Conservation (phyloP, 2,329 filamentous ascomycete genomes). For the Cladorrhinum sp. region DNA sequence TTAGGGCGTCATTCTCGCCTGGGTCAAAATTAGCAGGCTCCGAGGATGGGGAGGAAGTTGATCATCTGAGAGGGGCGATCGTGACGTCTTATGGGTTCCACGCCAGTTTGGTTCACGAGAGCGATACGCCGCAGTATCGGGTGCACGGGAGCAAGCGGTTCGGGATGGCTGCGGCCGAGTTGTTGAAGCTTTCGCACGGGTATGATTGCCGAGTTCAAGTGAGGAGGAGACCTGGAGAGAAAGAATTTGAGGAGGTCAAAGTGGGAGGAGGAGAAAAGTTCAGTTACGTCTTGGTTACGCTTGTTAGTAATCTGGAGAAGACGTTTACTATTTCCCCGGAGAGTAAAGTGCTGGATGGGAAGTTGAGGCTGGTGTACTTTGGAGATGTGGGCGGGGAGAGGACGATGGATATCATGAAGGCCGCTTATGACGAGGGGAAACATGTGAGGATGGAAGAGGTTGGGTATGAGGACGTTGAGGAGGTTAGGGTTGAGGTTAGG, state of each 20-base stretch:
- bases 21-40: conserved; percentile 45
- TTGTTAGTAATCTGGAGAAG: conserved; percentile 79
- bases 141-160: conserved; percentile 76
- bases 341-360: conserved; percentile 67
- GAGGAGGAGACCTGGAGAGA: not conserved
- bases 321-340: conserved; percentile 78
- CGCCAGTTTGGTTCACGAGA: conserved; percentile 83
- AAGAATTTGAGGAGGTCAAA: not conserved
- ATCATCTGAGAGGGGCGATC: conserved; percentile 68
- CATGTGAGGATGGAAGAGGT: conserved; percentile 58
- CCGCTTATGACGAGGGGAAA: conserved; percentile 55
- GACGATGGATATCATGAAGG: conserved; percentile 74
- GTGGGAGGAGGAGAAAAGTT: conserved; percentile 40
- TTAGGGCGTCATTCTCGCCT: conserved; percentile 58
- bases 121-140: conserved; percentile 79
- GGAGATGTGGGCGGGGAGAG: conserved; percentile 61
- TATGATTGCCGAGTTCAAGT: conserved; percentile 47
- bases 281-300: conserved; percentile 71
- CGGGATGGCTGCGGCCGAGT: conserved; percentile 75
- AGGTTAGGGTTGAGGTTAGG: conserved; percentile 61
- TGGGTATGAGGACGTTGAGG: conserved; percentile 68
- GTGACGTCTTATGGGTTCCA: conserved; percentile 91
- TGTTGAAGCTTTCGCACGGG: conserved; percentile 56
- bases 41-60: conserved; percentile 26
- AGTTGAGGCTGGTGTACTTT: conserved; percentile 72